Percentiles rank a stretch among this genome's conserved stretches.
phyloP scores from a whole-genome alignment of 75 land plant species.

The Isoetes taiwanensis region DNA sequence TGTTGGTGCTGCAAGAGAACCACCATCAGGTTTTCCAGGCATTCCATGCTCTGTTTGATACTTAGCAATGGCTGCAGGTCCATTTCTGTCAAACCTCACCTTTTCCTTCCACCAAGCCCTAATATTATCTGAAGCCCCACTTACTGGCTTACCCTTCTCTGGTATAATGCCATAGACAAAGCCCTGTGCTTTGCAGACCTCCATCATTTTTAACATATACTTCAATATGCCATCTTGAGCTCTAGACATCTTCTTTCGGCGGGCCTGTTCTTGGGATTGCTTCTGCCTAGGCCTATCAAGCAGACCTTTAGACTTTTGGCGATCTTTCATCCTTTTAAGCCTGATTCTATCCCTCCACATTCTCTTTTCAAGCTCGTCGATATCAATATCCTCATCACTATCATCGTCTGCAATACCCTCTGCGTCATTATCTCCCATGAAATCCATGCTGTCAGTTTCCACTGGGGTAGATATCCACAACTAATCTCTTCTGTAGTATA shows the following conservation, averaged over 20 bases:
- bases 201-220: slow-evolving; percentile 94
- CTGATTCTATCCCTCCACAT: slow-evolving; percentile 66
- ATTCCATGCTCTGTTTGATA: slow-evolving; percentile 44
- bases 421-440: no score
- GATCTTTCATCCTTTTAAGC: slow-evolving; percentile 62
- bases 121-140: slow-evolving; percentile 81
- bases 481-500: no score
- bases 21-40: slow-evolving; percentile 25
- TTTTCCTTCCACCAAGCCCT: slow-evolving; percentile 94
- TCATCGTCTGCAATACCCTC: slow-evolving; percentile 32
- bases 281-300: slow-evolving; percentile 42
- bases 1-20: slow-evolving; percentile 17
- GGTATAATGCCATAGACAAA: slow-evolving; percentile 86
- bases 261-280: slow-evolving; percentile 74
- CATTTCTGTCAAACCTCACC: slow-evolving; percentile 73
- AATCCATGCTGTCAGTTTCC: no score
- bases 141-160: slow-evolving; percentile 86
- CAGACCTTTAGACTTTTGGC: slow-evolving; percentile 43
- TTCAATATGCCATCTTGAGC: slow-evolving; percentile 85
- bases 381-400: slow-evolving; percentile 58
- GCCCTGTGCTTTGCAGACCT: slow-evolving; percentile 89
- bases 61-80: slow-evolving; percentile 79
- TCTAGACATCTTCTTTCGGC: slow-evolving; percentile 81
- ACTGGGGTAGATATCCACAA: no score
- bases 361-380: slow-evolving; percentile 77